phyloP scores from a whole-genome alignment of 164 flowering plant species.

The Stephania cephalantha region DNA sequence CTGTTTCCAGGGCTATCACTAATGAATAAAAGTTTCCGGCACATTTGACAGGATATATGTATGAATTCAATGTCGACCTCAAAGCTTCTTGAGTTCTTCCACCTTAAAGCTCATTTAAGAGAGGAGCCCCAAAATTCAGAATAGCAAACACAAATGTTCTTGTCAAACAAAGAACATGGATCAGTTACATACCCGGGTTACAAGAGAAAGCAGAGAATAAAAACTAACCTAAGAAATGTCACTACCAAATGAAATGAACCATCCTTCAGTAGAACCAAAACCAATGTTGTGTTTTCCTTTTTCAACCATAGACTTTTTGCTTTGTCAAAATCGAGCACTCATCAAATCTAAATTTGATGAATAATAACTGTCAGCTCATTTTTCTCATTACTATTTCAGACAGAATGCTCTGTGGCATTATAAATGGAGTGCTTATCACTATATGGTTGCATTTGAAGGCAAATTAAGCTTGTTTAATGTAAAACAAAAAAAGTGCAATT shows the following conservation, averaged over 20 bases:
- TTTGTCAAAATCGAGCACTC: neutral
- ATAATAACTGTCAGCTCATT: neutral
- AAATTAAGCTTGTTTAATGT: neutral
- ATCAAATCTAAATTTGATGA: neutral
- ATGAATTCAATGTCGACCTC: neutral
- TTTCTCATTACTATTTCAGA: neutral
- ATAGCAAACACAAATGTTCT: neutral
- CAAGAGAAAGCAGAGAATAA: neutral
- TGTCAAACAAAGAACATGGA: neutral
- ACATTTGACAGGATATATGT: neutral
- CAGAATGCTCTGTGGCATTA: neutral
- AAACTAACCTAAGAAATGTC: neutral
- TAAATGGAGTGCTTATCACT: neutral
- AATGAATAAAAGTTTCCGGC: neutral
- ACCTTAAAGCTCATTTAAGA: neutral
- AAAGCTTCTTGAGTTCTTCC: neutral
- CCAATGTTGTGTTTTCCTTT: neutral
- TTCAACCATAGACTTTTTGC: neutral
- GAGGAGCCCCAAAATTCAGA: neutral
- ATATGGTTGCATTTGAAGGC: neutral
- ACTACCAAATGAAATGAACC: neutral
- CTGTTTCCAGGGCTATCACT: neutral
- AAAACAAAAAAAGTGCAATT: constrained; percentile 6
- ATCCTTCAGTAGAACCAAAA: neutral
- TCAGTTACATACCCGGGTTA: neutral